Evolutionary conservation across 331 rosid species (phyloP).

Genomic region (Malus hybrid): DNA sequence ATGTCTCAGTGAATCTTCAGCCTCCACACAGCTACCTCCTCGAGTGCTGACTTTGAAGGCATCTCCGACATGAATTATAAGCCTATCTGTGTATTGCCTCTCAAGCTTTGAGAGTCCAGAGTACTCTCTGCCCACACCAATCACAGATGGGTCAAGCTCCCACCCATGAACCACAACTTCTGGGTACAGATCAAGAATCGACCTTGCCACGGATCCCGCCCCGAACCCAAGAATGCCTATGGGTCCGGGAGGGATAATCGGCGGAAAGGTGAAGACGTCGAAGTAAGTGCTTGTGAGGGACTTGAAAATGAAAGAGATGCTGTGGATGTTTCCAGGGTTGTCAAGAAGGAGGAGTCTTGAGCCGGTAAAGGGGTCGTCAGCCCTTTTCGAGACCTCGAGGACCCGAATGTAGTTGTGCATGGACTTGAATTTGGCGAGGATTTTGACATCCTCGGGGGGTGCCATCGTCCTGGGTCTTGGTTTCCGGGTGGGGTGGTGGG

Average conservation of each 20-base stretch:
- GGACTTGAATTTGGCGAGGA: slow-evolving; percentile 65
- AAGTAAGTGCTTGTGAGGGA: slow-evolving; percentile 61
- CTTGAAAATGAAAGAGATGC: slow-evolving; percentile 63
- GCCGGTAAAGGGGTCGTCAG: slow-evolving; percentile 79
- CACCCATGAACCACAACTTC: slow-evolving; percentile 55
- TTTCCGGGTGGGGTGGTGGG: slow-evolving; percentile 1
- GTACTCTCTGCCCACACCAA: slow-evolving; percentile 67
- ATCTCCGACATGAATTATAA: slow-evolving; percentile 54
- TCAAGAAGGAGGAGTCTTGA: slow-evolving; percentile 84
- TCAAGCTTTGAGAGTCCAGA: slow-evolving; percentile 48
- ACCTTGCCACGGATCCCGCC: slow-evolving; percentile 67
- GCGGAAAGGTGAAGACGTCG: slow-evolving; percentile 75
- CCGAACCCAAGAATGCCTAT: slow-evolving; percentile 79
- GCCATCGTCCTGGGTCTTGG: slow-evolving; percentile 51
- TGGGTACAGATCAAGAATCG: slow-evolving; percentile 49
- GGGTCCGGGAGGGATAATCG: slow-evolving; percentile 69
- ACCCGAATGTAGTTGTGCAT: slow-evolving; percentile 77
- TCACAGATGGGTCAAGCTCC: slow-evolving; percentile 85
- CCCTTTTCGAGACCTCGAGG: slow-evolving; percentile 61
- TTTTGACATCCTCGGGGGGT: slow-evolving; percentile 62
- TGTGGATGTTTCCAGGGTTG: slow-evolving; percentile 85
- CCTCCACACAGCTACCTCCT: slow-evolving; percentile 92
- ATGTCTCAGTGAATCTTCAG: slow-evolving; percentile 53
- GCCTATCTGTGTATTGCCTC: slow-evolving; percentile 33
- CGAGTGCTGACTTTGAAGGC: slow-evolving; percentile 42